These are phyloP conservation scores for Crithidia brevicula DNA, from an alignment of 208 protist species.

Conservation along the genomic window DNA sequence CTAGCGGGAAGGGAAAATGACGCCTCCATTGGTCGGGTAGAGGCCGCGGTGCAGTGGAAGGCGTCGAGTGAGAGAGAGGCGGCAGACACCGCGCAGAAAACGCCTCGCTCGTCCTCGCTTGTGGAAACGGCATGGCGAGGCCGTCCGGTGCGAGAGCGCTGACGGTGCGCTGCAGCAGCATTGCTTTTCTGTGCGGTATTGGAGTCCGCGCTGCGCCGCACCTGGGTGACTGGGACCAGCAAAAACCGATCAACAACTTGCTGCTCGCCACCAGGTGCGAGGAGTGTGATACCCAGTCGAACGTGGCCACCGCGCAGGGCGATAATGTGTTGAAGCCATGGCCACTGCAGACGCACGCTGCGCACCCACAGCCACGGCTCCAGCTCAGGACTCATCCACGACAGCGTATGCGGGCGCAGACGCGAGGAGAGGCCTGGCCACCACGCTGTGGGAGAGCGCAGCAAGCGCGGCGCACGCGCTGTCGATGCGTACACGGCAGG, in stretches of 20 bases:
- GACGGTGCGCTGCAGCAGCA: background rate
- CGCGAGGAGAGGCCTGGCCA: background rate
- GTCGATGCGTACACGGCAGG: too few species aligned
- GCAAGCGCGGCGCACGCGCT: too few species aligned
- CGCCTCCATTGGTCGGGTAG: conserved; percentile 6
- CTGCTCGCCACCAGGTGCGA: background rate
- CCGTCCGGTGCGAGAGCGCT: background rate
- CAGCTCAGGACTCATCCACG: conserved; percentile 21
- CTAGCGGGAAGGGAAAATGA: conserved; percentile 22
- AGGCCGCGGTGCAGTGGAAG: background rate
- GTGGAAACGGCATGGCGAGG: background rate
- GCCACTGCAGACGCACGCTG: conserved; percentile 31
- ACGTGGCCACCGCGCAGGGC: conserved; percentile 25
- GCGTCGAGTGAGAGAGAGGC: background rate
- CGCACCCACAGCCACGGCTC: conserved; percentile 29
- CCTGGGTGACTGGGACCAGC: conserved; percentile 19
- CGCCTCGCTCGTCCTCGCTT: background rate
- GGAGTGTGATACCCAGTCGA: conserved; percentile 12
- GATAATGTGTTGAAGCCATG: conserved; percentile 40
- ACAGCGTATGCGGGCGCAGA: background rate
- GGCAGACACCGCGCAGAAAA: conserved; percentile 8
- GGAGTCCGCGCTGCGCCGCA: background rate
- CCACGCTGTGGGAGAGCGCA: background rate
- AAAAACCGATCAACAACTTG: conserved; percentile 4
- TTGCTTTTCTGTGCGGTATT: background rate